Evolutionary conservation across 768 basidiomycete species (phyloP).

Genomic region (Naganishia friedmannii): DNA sequence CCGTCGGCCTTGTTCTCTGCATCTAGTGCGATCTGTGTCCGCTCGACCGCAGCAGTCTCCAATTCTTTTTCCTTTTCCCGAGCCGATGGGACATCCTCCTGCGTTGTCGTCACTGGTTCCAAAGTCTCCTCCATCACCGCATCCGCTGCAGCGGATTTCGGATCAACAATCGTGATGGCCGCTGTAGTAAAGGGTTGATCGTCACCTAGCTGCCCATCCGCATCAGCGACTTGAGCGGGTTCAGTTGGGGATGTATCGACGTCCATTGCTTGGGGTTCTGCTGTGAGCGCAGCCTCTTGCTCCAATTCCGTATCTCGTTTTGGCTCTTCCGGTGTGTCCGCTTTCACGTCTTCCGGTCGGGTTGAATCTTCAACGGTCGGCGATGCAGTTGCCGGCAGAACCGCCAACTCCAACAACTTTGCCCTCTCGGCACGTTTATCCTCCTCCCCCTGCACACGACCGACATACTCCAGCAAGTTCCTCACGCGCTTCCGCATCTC

Average conservation of each 20-base stretch:
- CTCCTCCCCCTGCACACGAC: conserved; percentile 58
- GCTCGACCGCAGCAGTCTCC: neutral
- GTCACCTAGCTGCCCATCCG: too few relatives aligned
- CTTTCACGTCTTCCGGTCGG: neutral
- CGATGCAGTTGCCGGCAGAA: neutral
- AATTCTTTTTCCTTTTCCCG: neutral
- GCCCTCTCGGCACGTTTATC: conserved; percentile 42
- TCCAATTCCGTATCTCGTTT: conserved; percentile 1
- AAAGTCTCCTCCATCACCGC: neutral
- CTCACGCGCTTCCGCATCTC: conserved; percentile 96
- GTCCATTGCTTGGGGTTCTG: neutral
- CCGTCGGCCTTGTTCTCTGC: neutral
- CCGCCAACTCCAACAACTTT: conserved; percentile 40
- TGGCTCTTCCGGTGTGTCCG: neutral
- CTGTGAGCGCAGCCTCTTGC: neutral
- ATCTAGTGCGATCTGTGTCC: neutral
- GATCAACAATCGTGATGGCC: neutral
- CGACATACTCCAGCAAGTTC: conserved; percentile 89
- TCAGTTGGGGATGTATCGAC: neutral
- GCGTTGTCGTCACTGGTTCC: neutral
- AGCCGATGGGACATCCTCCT: neutral
- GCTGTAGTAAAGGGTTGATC: too few relatives aligned
- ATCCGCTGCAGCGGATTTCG: neutral
- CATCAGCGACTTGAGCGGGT: neutral
- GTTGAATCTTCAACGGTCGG: neutral